These are phyloP conservation scores for Apiotrichum akiyoshidainum DNA, from an alignment of 1,284 basidiomycete genomes.

Conservation along the genomic window DNA sequence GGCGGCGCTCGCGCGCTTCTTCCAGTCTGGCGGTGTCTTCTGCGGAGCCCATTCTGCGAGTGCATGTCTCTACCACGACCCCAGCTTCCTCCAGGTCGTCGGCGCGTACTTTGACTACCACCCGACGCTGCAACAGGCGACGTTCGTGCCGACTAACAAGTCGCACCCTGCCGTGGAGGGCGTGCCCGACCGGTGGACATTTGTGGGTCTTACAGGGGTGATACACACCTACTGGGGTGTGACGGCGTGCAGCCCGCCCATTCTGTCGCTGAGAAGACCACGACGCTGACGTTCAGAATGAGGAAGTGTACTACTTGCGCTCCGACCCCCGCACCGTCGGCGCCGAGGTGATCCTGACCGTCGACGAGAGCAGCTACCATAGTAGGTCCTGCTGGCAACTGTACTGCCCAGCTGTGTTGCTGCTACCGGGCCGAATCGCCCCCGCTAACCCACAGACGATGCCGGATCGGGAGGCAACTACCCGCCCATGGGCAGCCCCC, in stretches of 20 bases:
- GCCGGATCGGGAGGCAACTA: constrained; percentile 27
- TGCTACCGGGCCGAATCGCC: too few species aligned
- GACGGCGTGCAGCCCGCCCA: too few species aligned
- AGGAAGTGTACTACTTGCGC: constrained; percentile 67
- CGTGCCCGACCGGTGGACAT: constrained; percentile 63
- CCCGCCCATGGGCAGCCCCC: constrained; percentile 39
- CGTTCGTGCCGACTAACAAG: constrained; percentile 60
- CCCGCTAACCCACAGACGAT: constrained; percentile 23
- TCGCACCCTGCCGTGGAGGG: constrained; percentile 65
- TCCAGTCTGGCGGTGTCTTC: constrained; percentile 55
- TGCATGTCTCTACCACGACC: constrained; percentile 63
- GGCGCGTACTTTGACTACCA: constrained; percentile 70
- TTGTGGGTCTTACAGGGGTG: constrained; percentile 25
- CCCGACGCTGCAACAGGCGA: constrained; percentile 62
- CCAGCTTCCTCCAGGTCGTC: constrained; percentile 59
- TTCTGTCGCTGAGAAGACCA: not conserved
- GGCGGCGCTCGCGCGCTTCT: constrained; percentile 62
- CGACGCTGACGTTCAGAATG: constrained; percentile 27
- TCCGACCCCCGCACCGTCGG: constrained; percentile 67
- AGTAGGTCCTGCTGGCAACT: constrained; percentile 55
- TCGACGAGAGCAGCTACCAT: constrained; percentile 64
- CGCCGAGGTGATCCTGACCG: constrained; percentile 64
- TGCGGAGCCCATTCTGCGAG: constrained; percentile 58
- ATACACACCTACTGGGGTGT: too few species aligned
- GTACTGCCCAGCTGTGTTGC: constrained; percentile 2